phyloP scores from a whole-genome alignment of 1,139 yeast genomes.

The Taphrina communis region DNA sequence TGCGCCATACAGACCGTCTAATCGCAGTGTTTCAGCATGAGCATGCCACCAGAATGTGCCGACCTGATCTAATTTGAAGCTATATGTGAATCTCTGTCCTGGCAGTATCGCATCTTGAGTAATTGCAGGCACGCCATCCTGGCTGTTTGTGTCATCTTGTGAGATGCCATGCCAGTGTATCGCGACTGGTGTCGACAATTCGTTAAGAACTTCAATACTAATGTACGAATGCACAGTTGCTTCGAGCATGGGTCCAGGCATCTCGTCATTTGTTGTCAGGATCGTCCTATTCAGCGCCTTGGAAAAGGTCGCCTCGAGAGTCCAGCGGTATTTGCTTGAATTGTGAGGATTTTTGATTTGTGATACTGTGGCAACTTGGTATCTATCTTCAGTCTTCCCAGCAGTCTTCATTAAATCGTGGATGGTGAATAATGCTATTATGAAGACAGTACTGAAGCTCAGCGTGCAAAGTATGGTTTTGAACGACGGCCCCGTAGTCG shows the following conservation, averaged over 20 bases:
- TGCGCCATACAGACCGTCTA: conserved; percentile 83
- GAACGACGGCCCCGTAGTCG: background rate
- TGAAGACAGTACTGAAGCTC: conserved; percentile 1
- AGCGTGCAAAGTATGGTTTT: background rate
- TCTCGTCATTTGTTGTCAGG: conserved; percentile 59
- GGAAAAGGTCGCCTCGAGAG: background rate
- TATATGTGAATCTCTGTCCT: conserved; percentile 67
- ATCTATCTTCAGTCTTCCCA: background rate
- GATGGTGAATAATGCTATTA: background rate
- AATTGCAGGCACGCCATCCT: conserved; percentile 88
- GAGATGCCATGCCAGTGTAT: conserved; percentile 88
- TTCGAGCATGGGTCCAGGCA: conserved; percentile 77
- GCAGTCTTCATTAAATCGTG: background rate
- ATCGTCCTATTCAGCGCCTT: background rate
- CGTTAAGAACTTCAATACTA: conserved; percentile 65
- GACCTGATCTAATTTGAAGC: conserved; percentile 65
- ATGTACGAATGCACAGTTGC: conserved; percentile 71
- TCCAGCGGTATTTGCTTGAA: background rate
- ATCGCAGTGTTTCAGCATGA: conserved; percentile 75
- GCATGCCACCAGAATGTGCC: conserved; percentile 92
- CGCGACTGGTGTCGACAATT: conserved; percentile 69
- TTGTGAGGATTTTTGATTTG: background rate
- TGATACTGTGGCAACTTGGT: background rate
- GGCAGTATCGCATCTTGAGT: conserved; percentile 88
- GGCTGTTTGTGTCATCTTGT: conserved; percentile 69